Evolutionary conservation across 805 yeast species (phyloP), one percentile per base, ranked within the genome.

Genomic region (Groenewaldozyma salmanticensis): DNA sequence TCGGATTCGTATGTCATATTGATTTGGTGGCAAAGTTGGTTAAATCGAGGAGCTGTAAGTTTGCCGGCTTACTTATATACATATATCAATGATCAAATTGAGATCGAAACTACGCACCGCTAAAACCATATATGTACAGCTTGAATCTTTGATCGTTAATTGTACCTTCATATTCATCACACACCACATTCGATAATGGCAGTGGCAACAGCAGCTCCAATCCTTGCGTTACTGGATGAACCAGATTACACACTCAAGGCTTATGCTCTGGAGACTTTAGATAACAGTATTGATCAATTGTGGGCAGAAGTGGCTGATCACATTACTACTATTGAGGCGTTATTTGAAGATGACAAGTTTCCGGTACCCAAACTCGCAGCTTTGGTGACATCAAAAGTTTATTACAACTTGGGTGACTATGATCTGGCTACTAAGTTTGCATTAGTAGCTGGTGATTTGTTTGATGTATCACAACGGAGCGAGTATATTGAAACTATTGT

Each of bases 251-350:
- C 72, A 39, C 74, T 92, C 51, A 88, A 86, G 61, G 70, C 80
- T 27, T 84, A 85, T 58, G 98, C 97, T 16, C 72, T 92, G 56
- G 68, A 79, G 42, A 79, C 94, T 16, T 74, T 92, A 50, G 83
- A 87, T 58, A 72, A 67, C 21, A 74, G 82, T 38, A 96, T 86
- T 39, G 95, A 87, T 65, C 88, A 85, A 61, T 71, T 86, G 44
- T 92, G 98, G 98, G 86, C 98, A 2, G 97, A 92, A 67, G 83
- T 92, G 43, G 94, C 98, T 43, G 92, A 92, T 64, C 79, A 74
- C 55, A 75, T 92, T 46, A 69, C 84, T 21, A 20, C 21, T 22
- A 55, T 58, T 54, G 98, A 92, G 65, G 94, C 86, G 49, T 68
- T 92, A 41, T 87, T 80, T 55, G 97, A 92, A 64, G 95, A 90